Conservation (phyloP, 768 basidiomycete genomes). For the Tricholoma saponaceum region DNA sequence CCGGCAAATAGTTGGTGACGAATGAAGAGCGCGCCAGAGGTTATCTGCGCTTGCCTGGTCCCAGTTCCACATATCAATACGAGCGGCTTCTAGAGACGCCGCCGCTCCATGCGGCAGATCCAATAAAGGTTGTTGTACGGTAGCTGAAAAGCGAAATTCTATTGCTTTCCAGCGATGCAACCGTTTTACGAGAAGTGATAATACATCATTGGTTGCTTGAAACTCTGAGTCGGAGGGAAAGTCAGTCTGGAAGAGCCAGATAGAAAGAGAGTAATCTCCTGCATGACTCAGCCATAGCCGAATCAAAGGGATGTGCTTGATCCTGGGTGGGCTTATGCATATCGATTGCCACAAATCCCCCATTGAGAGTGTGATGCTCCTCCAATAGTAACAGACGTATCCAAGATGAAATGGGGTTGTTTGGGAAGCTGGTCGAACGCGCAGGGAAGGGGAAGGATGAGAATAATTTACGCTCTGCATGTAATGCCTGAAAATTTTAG, state of each 20-base stretch:
- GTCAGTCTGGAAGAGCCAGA: not conserved
- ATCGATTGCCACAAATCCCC: no score
- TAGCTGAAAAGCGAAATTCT: not conserved
- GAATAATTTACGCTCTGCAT: no score
- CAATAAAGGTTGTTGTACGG: not conserved
- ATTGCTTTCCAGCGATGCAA: not conserved
- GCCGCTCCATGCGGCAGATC: not conserved
- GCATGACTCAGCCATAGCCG: no score
- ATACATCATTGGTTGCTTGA: not conserved
- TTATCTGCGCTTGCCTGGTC: not conserved
- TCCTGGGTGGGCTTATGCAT: no score
- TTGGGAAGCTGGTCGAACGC: no score
- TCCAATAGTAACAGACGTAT: no score
- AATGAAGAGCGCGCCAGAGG: conserved; percentile 1
- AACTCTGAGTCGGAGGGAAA: not conserved
- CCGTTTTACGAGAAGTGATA: not conserved
- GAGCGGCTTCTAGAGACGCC: not conserved
- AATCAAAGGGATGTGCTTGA: no score
- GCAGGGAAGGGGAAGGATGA: no score
- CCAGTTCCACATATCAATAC: not conserved
- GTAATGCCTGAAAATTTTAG: no score
- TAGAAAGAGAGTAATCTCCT: conserved; percentile 6
- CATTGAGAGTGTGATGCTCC: no score
- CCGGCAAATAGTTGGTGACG: not conserved
- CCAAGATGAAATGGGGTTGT: no score